These are phyloP conservation scores for Andrographis paniculata DNA, from an alignment of 305 asterid species.

Conservation along the genomic window DNA sequence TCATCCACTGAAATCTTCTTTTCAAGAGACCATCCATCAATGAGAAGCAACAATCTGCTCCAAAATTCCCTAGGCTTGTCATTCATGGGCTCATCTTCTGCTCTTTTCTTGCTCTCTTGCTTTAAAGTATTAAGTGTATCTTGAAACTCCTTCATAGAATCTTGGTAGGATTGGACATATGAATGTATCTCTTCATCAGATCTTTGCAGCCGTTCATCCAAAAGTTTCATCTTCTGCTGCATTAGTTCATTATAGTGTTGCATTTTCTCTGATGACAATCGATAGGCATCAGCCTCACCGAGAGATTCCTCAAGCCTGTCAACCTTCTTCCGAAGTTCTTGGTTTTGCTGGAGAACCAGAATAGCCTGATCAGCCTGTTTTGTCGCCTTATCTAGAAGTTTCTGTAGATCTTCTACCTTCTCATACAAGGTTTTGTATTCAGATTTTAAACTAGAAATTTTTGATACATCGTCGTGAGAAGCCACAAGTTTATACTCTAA, in stretches of 20 bases:
- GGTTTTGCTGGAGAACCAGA: conserved; percentile 76
- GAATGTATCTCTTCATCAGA: conserved; percentile 86
- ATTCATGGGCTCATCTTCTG: conserved; percentile 31
- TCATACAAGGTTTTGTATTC: conserved; percentile 65
- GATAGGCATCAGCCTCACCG: conserved; percentile 60
- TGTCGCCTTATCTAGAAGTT: conserved; percentile 58
- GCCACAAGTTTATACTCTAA: conserved; percentile 59
- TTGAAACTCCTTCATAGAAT: conserved; percentile 88
- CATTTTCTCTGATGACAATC: conserved; percentile 76
- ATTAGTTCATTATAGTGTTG: conserved; percentile 64
- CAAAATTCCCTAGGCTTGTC: conserved; percentile 77
- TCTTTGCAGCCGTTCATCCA: conserved; percentile 76
- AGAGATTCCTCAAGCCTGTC: conserved; percentile 82
- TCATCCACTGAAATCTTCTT: conserved; percentile 69
- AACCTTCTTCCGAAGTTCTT: conserved; percentile 77
- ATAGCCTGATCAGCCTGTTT: conserved; percentile 74
- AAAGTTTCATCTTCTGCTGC: conserved; percentile 73
- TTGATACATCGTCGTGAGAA: conserved; percentile 65
- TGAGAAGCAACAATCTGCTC: conserved; percentile 77
- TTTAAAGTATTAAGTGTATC: conserved; percentile 57
- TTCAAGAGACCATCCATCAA: conserved; percentile 94
- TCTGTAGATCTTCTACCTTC: conserved; percentile 70
- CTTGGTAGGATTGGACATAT: conserved; percentile 69
- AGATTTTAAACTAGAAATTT: conserved; percentile 44
- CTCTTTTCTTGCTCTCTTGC: conserved; percentile 56